Conservation (phyloP, 2,329 filamentous ascomycete genomes). For the Sordariomycetes sp. region DNA sequence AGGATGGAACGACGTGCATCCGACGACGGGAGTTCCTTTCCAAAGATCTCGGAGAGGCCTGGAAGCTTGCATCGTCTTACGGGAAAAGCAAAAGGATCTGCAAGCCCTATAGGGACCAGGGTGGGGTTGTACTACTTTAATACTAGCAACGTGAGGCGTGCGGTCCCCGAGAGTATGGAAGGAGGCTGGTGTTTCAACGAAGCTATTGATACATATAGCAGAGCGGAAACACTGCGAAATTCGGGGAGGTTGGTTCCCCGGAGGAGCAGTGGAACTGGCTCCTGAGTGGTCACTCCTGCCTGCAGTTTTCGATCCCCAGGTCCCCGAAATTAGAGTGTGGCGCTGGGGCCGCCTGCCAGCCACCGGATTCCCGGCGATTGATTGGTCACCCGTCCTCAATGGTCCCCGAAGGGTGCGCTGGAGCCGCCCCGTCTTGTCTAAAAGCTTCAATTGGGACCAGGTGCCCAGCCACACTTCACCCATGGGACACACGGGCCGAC, state of each 20-base stretch:
- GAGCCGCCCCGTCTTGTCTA: neutral
- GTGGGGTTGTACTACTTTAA: too few relatives aligned
- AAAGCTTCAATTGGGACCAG: too few relatives aligned
- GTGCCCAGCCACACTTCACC: neutral
- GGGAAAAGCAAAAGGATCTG: too few relatives aligned
- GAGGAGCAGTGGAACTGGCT: neutral
- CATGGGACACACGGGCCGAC: neutral
- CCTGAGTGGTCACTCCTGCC: neutral
- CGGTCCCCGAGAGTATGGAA: neutral
- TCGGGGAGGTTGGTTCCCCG: neutral
- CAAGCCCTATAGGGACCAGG: too few relatives aligned
- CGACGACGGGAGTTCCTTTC: neutral
- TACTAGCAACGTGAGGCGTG: neutral
- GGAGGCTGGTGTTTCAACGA: neutral
- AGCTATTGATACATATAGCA: neutral
- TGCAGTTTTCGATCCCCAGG: neutral
- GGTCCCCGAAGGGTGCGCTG: neutral
- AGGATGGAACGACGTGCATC: neutral
- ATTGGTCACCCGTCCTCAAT: neutral
- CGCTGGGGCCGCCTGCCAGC: neutral
- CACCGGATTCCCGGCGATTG: neutral
- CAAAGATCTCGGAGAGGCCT: neutral
- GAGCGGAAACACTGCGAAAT: neutral
- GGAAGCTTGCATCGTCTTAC: neutral
- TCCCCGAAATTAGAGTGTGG: neutral